Evolutionary conservation across 257 asterid species (phyloP), one percentile per base, ranked within the genome.

Genomic region (Gentiana dahurica): DNA sequence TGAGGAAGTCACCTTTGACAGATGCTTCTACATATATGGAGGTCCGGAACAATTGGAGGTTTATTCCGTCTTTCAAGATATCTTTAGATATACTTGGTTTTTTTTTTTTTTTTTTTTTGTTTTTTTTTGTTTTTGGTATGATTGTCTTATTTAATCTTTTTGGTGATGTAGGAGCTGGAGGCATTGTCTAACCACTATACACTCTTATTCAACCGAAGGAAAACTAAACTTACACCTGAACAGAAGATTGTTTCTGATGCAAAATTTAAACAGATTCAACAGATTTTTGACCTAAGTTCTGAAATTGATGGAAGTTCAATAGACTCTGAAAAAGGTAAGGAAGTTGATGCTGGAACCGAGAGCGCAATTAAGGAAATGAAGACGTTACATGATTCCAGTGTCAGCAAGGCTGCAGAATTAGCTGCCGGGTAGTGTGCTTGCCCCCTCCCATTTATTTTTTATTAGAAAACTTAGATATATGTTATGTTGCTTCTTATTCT

Each of bases 21-120:
- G 97, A 75, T 92, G 97, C 87, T 92, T 92, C 72, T 92, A 92
- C 63, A 92, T 92, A 57, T 92, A 92, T 59, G 97, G 99, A 71
- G 99, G 97, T 73, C 99, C 99, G 24, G 99, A 88, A 75, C 94
- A 85, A 68, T 72, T 92, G 88, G 97, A 92, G 99, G 97, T 88
- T 59, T 43, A 55, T 61, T 46, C 54, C 45, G 46, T 52, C 49
- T 59, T 72, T 66, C 48, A 34, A 51, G 55, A 2, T 6, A 5
- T 69, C 39, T 59, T 10, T 55, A 11, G 5, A 35, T 58, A 36
- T 53, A 35, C 65, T 62, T 59, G 24, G 24, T 15, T 15, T 15
- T 15, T 15, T 15, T 15, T 15, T 15, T 15, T 15, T 15, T 15
- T 15, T 15, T 15, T 15, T 15, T 15, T 15, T 15, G 0, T 15